Evolutionary conservation across 225 moss, liverwort and hornwort species (phyloP), one percentile per base, ranked within the genome.

Genomic region (Antitrichia curtipendula): DNA sequence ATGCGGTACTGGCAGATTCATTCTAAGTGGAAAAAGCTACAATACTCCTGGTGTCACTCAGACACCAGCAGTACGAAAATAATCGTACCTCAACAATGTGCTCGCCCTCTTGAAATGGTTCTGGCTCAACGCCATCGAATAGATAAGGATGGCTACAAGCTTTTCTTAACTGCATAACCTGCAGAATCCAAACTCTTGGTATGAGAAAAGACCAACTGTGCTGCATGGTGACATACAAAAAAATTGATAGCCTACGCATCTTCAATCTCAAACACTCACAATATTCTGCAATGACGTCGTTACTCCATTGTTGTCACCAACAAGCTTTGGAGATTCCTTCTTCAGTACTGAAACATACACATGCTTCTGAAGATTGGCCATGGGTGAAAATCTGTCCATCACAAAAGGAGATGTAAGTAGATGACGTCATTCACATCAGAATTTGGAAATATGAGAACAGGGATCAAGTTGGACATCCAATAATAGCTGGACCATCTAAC

Each of bases 111-210:
- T 94, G 87, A 88, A 98, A 98, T 72, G 98, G 98, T 88, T 98
- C 98, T 53, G 96, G 98, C 89, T 98, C 98, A 68, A 98, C 93
- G 41, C 98, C 98, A 76, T 98, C 96, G 82, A 98, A 98, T 76
- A 96, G 93, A 90, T 98, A 98, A 49, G 97, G 97, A 90, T 96
- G 97, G 83, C 97, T 98, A 90, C 96, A 96, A 87, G 96, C 96
- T 90, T 98, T 98, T 64, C 97, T 91, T 80, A 98, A 86, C 85
- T 98, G 97, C 88, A 98, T 90, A 60, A 95, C 95, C 96, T 98
- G 94, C 78, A 93, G 53, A 91, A 86, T 31, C 28, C 64, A 45
- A 78, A 68, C 22, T 85, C 71, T 60, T 80, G 81, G 9, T n/a
- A 25, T 86, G 34, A 88, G 43, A 72, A 87, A 29, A 50, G 54